A percentile compares a stretch with the other conserved stretches of the same genome.
Conservation (phyloP, 2,329 filamentous ascomycete genomes). For the Arthroderma uncinatum region DNA sequence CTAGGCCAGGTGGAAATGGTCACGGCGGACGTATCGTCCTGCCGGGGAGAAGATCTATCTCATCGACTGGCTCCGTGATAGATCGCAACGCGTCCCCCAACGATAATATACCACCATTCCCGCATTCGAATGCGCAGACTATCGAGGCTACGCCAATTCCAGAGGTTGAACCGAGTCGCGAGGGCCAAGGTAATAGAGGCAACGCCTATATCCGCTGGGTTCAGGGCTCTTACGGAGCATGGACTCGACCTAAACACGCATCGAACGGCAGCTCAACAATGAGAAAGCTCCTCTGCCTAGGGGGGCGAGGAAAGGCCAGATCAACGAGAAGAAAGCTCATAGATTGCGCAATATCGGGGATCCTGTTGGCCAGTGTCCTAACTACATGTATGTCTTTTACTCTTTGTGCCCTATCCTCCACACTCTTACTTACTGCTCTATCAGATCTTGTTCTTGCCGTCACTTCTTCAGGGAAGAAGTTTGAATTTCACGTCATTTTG, state of each 20-base stretch:
- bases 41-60: slow-evolving; percentile 14
- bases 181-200: not conserved
- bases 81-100: slow-evolving; percentile 14
- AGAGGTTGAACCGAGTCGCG: not conserved
- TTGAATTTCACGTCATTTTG: slow-evolving; percentile 68
- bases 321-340: slow-evolving; percentile 38
- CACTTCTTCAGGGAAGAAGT: slow-evolving; percentile 50
- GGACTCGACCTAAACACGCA: not conserved
- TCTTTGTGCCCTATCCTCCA: not conserved
- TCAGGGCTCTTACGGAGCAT: not conserved
- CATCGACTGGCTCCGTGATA: slow-evolving; percentile 20
- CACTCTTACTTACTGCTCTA: slow-evolving; percentile 2
- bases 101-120: slow-evolving; percentile 10
- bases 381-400: slow-evolving; percentile 50
- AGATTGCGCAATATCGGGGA: slow-evolving; percentile 53
- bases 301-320: slow-evolving; percentile 14
- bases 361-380: slow-evolving; percentile 49
- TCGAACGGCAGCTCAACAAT: too few species aligned
- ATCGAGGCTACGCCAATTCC: too few species aligned
- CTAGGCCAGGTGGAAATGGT: not conserved
- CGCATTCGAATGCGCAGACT: slow-evolving; percentile 2
- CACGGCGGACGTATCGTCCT: not conserved
- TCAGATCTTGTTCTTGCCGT: slow-evolving; percentile 63
- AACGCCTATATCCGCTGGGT: not conserved
- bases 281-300: slow-evolving; percentile 14